Conservation (phyloP, 768 basidiomycete species). For the Sporobolomyces pararoseus region DNA sequence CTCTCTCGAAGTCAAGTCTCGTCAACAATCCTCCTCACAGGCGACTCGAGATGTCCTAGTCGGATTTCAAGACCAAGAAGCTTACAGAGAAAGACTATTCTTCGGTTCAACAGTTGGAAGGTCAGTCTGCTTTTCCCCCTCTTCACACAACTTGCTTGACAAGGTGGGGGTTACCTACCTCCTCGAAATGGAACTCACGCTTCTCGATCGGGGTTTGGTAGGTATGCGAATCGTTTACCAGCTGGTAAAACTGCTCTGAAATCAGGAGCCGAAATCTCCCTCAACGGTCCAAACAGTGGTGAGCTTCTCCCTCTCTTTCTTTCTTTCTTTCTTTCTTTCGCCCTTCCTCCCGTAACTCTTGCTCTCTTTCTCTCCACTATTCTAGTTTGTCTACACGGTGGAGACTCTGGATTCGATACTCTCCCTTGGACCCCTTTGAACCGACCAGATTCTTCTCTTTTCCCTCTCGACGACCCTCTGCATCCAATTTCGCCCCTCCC, state of each 20-base stretch:
- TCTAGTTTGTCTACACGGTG: slow-evolving; percentile 40
- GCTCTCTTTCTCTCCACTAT: too few species aligned
- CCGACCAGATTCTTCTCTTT: slow-evolving; percentile 23
- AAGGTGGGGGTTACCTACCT: too few species aligned
- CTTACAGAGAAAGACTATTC: slow-evolving; percentile 19
- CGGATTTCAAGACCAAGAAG: slow-evolving; percentile 14
- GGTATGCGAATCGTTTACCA: slow-evolving; percentile 40
- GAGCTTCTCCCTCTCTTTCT: neutral
- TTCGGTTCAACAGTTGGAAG: slow-evolving; percentile 11
- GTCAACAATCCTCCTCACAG: neutral
- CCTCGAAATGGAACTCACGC: too few species aligned
- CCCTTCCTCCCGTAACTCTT: too few species aligned
- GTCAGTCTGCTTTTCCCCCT: neutral
- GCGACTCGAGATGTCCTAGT: slow-evolving; percentile 18
- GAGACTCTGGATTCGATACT: slow-evolving; percentile 32
- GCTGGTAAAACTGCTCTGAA: neutral
- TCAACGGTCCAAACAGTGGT: slow-evolving; percentile 17
- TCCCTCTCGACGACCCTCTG: slow-evolving; percentile 18
- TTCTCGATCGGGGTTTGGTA: too few species aligned
- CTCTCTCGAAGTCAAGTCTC: neutral
- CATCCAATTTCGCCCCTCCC: slow-evolving; percentile 20
- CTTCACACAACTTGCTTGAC: neutral
- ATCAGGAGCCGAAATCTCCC: slow-evolving; percentile 6
- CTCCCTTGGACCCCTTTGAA: slow-evolving; percentile 24
- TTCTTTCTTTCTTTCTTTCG: neutral